Evolutionary conservation across 768 basidiomycete genomes (phyloP), one percentile per base, ranked within the genome.

Genomic region (Boletus fagicola): DNA sequence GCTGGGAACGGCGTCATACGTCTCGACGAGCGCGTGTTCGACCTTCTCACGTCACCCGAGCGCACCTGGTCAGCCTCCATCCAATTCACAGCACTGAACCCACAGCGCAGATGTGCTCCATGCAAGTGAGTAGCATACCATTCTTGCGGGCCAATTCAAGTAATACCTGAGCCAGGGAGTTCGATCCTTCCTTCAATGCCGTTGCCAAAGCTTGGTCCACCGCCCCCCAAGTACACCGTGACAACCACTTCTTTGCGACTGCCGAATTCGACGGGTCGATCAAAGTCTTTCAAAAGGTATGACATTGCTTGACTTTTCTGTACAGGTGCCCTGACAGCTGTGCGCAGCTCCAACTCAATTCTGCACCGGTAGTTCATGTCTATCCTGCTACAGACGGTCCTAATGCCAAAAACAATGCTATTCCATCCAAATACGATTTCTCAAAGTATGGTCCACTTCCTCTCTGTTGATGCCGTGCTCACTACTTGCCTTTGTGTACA

Each of bases 221-320:
- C 15, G 80, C 81, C 10, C 73, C 89, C 9, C 64, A 79, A 54
- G 77, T 77, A 22, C 74, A 88, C n/a, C 82, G 87, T 42, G 80
- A 92, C 70, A 76, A 78, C 54, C 95, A 98, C 72, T 95, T 98
- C 83, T 99, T 98, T 68, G 97, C 86, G 10, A 87, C 86, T 13
- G 71, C 93, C 31, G 97, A 99, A 73, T 98, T 97, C 68, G 84
- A 90, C 66, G 79, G 90, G 38, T 87, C 83, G 9, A 79, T 83
- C 53, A 72, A 76, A 2, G 80, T 93, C 44, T 99, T 96, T 77
- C 86, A 90, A 75, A 85, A 84, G 78, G 94, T 92, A 51, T 28
- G 68, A 58, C 13, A n/a, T 42, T 13, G 24, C 30, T 7, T 3
- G 11, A n/a, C 16, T 11, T 35, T 8, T 28, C 53, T 33, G 35